Evolutionary conservation across 371 early-diverging fungal genomes (phyloP).

Genomic region (Apophysomyces variabilis): DNA sequence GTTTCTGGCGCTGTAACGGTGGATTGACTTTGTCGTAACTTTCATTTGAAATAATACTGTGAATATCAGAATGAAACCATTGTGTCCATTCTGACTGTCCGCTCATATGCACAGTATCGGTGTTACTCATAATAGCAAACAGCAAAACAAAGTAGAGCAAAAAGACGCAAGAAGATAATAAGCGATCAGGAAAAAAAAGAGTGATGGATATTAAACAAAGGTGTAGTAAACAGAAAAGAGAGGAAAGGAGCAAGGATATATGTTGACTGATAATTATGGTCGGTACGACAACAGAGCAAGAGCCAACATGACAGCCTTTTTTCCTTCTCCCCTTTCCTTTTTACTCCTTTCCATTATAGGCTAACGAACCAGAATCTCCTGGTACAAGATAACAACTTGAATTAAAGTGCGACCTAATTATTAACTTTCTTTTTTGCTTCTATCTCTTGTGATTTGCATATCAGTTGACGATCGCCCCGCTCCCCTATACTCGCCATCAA

Average conservation of each 20-base stretch:
- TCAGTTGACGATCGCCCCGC: no score
- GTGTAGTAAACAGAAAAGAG: not conserved
- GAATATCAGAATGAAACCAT: not conserved
- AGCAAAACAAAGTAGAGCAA: not conserved
- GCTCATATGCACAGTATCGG: not conserved
- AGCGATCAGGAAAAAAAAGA: not conserved
- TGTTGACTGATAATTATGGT: no score
- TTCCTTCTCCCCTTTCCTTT: not conserved
- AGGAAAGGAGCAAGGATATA: no score
- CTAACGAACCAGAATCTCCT: not conserved
- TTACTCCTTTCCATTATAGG: slow-evolving; percentile 3
- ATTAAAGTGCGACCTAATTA: no score
- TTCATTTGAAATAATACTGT: not conserved
- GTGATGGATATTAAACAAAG: no score
- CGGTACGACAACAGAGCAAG: not conserved
- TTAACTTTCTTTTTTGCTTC: no score
- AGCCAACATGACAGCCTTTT: slow-evolving; percentile 1
- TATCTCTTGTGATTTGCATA: no score
- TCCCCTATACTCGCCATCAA: no score
- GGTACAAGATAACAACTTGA: not conserved
- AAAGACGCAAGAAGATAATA: not conserved
- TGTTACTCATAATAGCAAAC: not conserved
- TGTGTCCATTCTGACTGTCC: not conserved
- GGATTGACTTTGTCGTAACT: not conserved
- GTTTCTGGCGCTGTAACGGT: not conserved